A percentile compares a stretch with the other conserved stretches of the same genome.
phyloP scores from a whole-genome alignment of 148 eudicot species.

The Dysphania ambrosioides region DNA sequence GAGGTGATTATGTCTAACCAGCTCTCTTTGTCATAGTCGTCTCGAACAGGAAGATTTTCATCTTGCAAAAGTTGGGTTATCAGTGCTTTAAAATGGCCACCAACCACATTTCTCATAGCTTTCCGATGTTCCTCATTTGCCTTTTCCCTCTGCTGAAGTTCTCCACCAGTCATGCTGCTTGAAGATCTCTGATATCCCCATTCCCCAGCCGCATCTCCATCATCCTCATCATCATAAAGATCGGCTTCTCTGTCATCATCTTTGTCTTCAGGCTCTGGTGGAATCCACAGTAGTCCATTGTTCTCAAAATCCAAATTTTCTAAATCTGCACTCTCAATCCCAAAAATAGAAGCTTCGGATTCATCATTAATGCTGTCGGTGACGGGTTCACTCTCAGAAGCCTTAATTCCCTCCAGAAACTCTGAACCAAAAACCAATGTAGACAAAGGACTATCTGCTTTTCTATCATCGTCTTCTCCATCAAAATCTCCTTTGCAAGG shows the following conservation, averaged over 20 bases:
- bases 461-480: conserved; percentile 41
- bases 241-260: conserved; percentile 76
- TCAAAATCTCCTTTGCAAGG: conserved; percentile 43
- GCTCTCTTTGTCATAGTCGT: conserved; percentile 61
- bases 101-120: conserved; percentile 78
- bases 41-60: conserved; percentile 68
- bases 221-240: conserved; percentile 55
- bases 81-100: conserved; percentile 83
- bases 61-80: conserved; percentile 86
- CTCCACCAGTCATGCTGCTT: conserved; percentile 58
- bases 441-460: conserved; percentile 37
- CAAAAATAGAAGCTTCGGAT: conserved; percentile 59
- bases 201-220: conserved; percentile 67
- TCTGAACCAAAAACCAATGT: conserved; percentile 41
- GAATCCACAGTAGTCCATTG: conserved; percentile 87
- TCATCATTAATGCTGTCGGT: conserved; percentile 48
- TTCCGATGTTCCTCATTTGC: conserved; percentile 77
- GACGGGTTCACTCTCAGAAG: conserved; percentile 38
- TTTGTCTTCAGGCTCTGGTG: conserved; percentile 95
- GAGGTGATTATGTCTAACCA: conserved; percentile 93
- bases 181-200: conserved; percentile 72
- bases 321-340: conserved; percentile 40
- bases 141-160: conserved; percentile 61
- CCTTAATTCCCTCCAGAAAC: conserved; percentile 39
- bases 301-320: conserved; percentile 95